These are phyloP conservation scores for Hyphopichia buzzinii DNA, from an alignment of 1,139 yeast species.

Conservation along the genomic window DNA sequence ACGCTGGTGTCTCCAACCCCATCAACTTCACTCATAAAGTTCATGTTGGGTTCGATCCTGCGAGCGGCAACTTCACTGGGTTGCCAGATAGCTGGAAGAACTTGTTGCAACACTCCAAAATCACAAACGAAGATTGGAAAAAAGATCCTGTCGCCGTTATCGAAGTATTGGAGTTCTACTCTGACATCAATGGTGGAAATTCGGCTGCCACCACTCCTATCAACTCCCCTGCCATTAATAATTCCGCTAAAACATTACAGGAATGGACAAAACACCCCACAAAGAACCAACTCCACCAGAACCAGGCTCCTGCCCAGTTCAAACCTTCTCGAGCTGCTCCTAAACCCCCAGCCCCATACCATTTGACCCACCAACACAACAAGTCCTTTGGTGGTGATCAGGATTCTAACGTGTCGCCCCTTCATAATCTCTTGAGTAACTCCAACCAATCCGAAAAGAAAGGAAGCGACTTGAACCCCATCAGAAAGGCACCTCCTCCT, in stretches of 20 bases:
- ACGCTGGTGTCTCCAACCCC: constrained; percentile 77
- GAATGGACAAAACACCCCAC: constrained; percentile 46
- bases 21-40: constrained; percentile 73
- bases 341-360: constrained; percentile 45
- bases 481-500: constrained; percentile 57
- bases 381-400: constrained; percentile 1
- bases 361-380: constrained; percentile 23
- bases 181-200: constrained; percentile 41
- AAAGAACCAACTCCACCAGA: constrained; percentile 8
- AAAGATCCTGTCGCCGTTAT: constrained; percentile 84
- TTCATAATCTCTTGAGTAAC: constrained; percentile 31
- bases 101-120: constrained; percentile 70
- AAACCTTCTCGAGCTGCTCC: constrained; percentile 46
- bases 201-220: constrained; percentile 31
- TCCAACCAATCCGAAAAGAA: constrained; percentile 8
- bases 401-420: constrained; percentile 27
- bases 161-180: constrained; percentile 88
- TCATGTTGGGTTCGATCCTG: constrained; percentile 63
- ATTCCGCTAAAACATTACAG: constrained; percentile 22
- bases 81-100: constrained; percentile 80
- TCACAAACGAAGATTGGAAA: constrained; percentile 80
- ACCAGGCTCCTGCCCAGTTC: constrained; percentile 14
- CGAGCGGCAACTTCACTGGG: constrained; percentile 73
- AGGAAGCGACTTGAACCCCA: constrained; percentile 38
- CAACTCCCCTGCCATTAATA: constrained; percentile 18